Percentiles rank a stretch among this genome's conserved stretches.
These are phyloP conservation scores for Pyrus communis DNA, from an alignment of 306 rosid species.

Conservation along the genomic window DNA sequence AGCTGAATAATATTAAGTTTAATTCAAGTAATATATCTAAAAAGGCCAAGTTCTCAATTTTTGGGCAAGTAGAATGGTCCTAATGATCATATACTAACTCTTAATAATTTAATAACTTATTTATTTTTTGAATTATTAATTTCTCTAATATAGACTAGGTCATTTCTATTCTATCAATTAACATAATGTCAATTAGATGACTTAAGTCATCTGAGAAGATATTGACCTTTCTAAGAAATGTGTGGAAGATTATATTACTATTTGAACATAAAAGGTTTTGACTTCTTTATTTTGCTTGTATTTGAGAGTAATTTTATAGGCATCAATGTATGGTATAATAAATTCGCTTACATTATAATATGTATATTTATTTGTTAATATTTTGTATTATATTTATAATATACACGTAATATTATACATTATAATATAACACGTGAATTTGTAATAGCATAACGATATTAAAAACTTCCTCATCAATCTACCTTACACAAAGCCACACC, in stretches of 20 bases:
- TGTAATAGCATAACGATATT: background rate
- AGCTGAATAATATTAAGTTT: too few relatives aligned
- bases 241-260: too few relatives aligned
- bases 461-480: background rate
- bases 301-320: background rate
- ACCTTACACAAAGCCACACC: background rate
- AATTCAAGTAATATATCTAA: background rate
- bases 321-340: too few relatives aligned
- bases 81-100: constrained; percentile 20
- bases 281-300: background rate
- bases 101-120: background rate
- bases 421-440: background rate
- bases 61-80: constrained; percentile 5
- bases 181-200: background rate
- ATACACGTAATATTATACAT: too few relatives aligned
- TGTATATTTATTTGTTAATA: too few relatives aligned
- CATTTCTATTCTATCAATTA: background rate
- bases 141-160: background rate
- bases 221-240: too few relatives aligned
- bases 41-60: constrained; percentile 1
- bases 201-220: background rate
- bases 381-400: too few relatives aligned
- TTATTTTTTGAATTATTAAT: constrained; percentile 2
- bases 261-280: background rate
- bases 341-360: too few relatives aligned